Percentiles rank a stretch among this genome's conserved stretches.
phyloP scores from a whole-genome alignment of 257 asterid species.

The Euphrasia confusa region DNA sequence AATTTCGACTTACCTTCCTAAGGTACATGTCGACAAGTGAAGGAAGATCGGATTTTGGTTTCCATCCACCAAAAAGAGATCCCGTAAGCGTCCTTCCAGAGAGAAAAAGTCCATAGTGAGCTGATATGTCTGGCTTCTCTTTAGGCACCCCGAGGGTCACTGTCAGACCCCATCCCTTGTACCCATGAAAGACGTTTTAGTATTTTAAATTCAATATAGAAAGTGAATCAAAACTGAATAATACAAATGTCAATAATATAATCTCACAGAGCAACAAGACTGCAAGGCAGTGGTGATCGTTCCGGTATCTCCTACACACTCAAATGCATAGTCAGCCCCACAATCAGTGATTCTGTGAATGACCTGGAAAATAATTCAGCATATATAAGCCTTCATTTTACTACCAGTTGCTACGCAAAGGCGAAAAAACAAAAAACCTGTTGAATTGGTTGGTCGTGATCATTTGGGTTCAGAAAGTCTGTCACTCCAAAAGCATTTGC shows the following conservation, averaged over 20 bases:
- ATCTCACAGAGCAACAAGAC: slow-evolving; percentile 76
- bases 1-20: slow-evolving; percentile 41
- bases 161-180: slow-evolving; percentile 91
- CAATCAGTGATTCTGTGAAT: slow-evolving; percentile 72
- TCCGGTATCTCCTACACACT: slow-evolving; percentile 91
- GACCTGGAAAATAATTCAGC: slow-evolving; percentile 45
- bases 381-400: too few species aligned
- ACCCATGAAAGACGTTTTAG: slow-evolving; percentile 1
- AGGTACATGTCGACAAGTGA: slow-evolving; percentile 78
- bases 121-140: slow-evolving; percentile 64
- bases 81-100: slow-evolving; percentile 79
- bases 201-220: not conserved
- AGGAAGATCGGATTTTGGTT: slow-evolving; percentile 89
- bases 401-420: not conserved
- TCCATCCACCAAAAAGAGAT: slow-evolving; percentile 94
- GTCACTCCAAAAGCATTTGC: slow-evolving; percentile 89
- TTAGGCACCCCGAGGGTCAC: slow-evolving; percentile 94
- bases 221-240: slow-evolving; percentile 18
- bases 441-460: slow-evolving; percentile 72
- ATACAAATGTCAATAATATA: not conserved
- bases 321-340: slow-evolving; percentile 91
- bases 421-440: slow-evolving; percentile 46
- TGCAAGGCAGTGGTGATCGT: slow-evolving; percentile 73
- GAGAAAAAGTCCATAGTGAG: slow-evolving; percentile 78
- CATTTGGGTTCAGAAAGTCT: slow-evolving; percentile 69